Conservation (phyloP, 1,284 basidiomycete species). For the Apiotrichum veenhuisii region DNA sequence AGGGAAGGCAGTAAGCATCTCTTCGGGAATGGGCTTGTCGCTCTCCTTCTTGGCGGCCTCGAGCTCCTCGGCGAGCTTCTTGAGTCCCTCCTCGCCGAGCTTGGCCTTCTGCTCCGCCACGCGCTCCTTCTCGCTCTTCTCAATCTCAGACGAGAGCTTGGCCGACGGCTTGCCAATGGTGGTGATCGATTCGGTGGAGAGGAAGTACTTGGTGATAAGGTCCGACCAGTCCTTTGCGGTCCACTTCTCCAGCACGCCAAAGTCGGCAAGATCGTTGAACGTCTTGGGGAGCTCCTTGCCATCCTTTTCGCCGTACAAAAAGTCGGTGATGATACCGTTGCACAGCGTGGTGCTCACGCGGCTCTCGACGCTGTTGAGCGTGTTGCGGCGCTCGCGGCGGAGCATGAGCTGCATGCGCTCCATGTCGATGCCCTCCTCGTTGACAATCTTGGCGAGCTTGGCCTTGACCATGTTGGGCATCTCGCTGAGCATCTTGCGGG, state of each 20-base stretch:
- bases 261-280: constrained; percentile 76
- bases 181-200: constrained; percentile 66
- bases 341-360: constrained; percentile 35
- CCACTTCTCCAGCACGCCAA: constrained; percentile 66
- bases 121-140: constrained; percentile 74
- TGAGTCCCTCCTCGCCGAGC: constrained; percentile 78
- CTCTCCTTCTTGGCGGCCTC: constrained; percentile 84
- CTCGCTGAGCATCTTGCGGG: constrained; percentile 68
- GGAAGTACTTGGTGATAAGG: constrained; percentile 68
- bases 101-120: constrained; percentile 64
- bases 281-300: constrained; percentile 72
- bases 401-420: constrained; percentile 83
- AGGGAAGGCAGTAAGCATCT: constrained; percentile 77
- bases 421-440: constrained; percentile 80
- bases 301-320: constrained; percentile 79
- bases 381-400: constrained; percentile 78
- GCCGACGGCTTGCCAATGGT: constrained; percentile 86
- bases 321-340: constrained; percentile 71
- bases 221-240: constrained; percentile 70
- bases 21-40: constrained; percentile 72
- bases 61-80: constrained; percentile 64
- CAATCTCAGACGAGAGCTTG: constrained; percentile 73
- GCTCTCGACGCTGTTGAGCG: constrained; percentile 47
- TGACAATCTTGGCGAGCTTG: constrained; percentile 67
- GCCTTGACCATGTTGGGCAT: constrained; percentile 68